phyloP scores from a whole-genome alignment of 208 protist genomes.

The Wallacemonas rigidus region DNA sequence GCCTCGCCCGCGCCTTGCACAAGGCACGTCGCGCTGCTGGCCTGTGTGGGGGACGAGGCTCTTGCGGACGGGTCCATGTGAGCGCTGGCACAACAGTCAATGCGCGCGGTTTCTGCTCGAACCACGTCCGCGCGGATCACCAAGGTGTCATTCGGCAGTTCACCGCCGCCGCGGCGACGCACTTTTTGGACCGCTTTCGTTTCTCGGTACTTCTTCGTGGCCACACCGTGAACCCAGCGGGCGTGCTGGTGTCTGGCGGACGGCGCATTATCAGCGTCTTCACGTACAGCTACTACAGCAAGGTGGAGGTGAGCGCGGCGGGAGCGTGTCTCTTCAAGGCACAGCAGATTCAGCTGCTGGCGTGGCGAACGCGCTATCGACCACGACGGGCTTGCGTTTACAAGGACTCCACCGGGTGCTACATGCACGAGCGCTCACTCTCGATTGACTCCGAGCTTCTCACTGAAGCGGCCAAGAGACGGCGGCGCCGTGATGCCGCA shows the following conservation, averaged over 20 bases:
- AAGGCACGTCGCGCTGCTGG: neutral
- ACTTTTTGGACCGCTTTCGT: slow-evolving; percentile 56
- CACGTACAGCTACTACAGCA: slow-evolving; percentile 40
- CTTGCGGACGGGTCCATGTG: neutral
- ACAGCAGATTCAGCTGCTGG: slow-evolving; percentile 31
- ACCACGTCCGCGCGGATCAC: slow-evolving; percentile 22
- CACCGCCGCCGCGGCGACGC: slow-evolving; percentile 36
- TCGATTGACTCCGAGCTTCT: slow-evolving; percentile 3
- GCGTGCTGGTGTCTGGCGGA: slow-evolving; percentile 27
- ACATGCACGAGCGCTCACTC: slow-evolving; percentile 1
- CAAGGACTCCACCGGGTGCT: slow-evolving; percentile 6
- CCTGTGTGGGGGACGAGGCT: neutral
- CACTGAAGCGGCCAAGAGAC: neutral
- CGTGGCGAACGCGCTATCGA: slow-evolving; percentile 29
- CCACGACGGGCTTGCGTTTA: slow-evolving; percentile 5
- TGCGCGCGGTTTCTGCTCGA: slow-evolving; percentile 44
- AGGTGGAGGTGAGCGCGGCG: slow-evolving; percentile 26
- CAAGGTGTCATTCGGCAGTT: slow-evolving; percentile 55
- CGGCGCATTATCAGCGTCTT: slow-evolving; percentile 43
- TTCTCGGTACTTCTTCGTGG: slow-evolving; percentile 66
- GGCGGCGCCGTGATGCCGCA: neutral
- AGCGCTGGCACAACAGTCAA: slow-evolving; percentile 17
- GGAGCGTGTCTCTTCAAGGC: slow-evolving; percentile 40
- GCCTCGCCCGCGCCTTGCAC: neutral
- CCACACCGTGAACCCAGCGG: slow-evolving; percentile 32